Evolutionary conservation across 2,329 filamentous ascomycete species (phyloP).

Genomic region (Pestalotiopsis sp.): DNA sequence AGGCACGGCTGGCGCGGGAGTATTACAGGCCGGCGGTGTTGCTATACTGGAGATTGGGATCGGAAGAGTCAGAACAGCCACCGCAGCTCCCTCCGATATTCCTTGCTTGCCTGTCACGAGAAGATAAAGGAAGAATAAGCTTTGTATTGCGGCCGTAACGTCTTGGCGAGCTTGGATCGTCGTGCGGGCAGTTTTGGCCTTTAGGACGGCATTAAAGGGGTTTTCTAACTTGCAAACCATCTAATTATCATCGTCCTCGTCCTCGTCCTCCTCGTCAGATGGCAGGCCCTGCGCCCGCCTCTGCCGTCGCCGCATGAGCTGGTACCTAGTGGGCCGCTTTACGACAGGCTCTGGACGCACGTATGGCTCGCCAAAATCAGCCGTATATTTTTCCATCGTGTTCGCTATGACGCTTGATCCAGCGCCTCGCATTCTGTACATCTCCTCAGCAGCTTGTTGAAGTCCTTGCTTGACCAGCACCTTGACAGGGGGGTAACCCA

Average conservation of each 20-base stretch:
- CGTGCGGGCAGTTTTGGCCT: background rate
- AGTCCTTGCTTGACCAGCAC: constrained; percentile 3
- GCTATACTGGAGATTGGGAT: background rate
- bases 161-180: background rate
- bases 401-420: background rate
- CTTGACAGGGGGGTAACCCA: background rate
- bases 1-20: too few relatives aligned
- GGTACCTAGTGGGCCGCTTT: background rate
- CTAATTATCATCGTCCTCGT: background rate
- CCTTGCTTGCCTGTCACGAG: constrained; percentile 1
- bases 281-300: background rate
- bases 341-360: background rate
- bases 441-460: constrained; percentile 1
- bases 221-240: background rate
- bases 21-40: too few relatives aligned
- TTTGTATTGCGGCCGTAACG: background rate
- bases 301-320: background rate
- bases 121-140: background rate
- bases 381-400: background rate
- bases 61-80: background rate
- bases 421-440: constrained; percentile 7
- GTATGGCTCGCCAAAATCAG: constrained; percentile 7
- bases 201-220: background rate
- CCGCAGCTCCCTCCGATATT: background rate
- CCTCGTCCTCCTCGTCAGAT: background rate